Base-by-base conservation (phyloP, 345 rosid genomes). In the Linum lewisii region DNA sequence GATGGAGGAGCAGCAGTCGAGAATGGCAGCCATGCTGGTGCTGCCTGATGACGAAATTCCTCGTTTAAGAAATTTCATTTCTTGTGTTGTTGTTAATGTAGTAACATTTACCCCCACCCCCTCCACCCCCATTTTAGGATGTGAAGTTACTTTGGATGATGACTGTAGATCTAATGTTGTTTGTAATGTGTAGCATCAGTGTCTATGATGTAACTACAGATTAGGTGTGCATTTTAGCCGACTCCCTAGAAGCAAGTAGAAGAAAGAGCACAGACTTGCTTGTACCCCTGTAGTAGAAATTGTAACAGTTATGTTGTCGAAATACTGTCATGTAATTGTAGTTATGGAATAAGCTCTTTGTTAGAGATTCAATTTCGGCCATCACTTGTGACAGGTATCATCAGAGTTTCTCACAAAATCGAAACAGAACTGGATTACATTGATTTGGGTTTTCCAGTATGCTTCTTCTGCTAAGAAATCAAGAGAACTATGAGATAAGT, bases 11-110 rank as follows among this genome's bases (percentile, higher is more conserved):
- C 72, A 63, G 67, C 51, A 29, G 54, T 62, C 24, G 70, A 70
- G 70, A 81, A 77, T 67, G 77, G 82, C 42, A 69, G 65, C 55
- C 51, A 51, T 50, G 78, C 70, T 19, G 56, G n/a, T 26, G 66
- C 51, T 7, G 18, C 14, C 47, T 42, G 47, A 42, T 42, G 14
- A 42, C 13, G 47, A 42, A 42, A 42, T 42, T 42, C 47, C 47
- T 42, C 13, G 47, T 6, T 34, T 6, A 34, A 0, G 38, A 11
- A 34, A 6, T 34, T 34, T 34, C 38, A 34, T 68, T 56, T 60
- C 44, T 45, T 50, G 57, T 64, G 36, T 65, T 49, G 2, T 56
- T 42, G 47, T 42, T 42, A 42, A 42, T 42, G 47, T 42, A 34
- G 5, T 42, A 42, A 29, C 34, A 29, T n/a, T n/a, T n/a, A n/a